Conservation (phyloP, 83 land plant genomes). For the Thuja plicata region DNA sequence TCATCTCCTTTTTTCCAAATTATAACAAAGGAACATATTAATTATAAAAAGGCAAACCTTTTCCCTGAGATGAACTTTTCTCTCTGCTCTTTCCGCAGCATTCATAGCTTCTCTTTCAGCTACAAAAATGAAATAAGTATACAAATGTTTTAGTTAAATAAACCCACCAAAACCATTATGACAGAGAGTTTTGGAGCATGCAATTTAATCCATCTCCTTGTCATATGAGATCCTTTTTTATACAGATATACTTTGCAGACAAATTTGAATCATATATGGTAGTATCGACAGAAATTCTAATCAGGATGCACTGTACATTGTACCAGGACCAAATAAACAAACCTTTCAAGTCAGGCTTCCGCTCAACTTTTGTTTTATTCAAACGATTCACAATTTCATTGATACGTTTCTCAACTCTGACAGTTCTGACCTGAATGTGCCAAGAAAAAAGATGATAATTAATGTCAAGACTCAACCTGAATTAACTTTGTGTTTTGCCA, state of each 20-base stretch:
- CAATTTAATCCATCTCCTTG: not conserved
- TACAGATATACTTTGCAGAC: not conserved
- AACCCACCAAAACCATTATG: not conserved
- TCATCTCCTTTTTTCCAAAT: not conserved
- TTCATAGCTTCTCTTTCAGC: slow-evolving; percentile 84
- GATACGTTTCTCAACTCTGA: slow-evolving; percentile 87
- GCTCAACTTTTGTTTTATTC: slow-evolving; percentile 94
- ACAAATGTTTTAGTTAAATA: not conserved
- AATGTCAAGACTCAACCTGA: not conserved
- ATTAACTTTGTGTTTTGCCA: not conserved
- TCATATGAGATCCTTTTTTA: not conserved
- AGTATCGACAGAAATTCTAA: not conserved
- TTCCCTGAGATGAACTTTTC: slow-evolving; percentile 72
- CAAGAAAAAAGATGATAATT: not conserved
- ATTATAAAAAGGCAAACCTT: slow-evolving; percentile 44
- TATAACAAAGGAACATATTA: not conserved
- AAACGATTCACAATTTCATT: slow-evolving; percentile 94
- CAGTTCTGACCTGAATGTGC: slow-evolving; percentile 75
- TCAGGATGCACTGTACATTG: not conserved
- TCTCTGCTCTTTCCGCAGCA: slow-evolving; percentile 92
- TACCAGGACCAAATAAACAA: slow-evolving; percentile 1
- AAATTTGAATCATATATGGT: not conserved
- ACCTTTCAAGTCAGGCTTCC: slow-evolving; percentile 95
- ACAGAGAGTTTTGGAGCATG: not conserved
- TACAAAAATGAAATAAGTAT: slow-evolving; percentile 22